A percentile compares a stretch with the other conserved stretches of the same genome.
Conservation (phyloP, 768 basidiomycete genomes). For the Fibroporia radiculosa region DNA sequence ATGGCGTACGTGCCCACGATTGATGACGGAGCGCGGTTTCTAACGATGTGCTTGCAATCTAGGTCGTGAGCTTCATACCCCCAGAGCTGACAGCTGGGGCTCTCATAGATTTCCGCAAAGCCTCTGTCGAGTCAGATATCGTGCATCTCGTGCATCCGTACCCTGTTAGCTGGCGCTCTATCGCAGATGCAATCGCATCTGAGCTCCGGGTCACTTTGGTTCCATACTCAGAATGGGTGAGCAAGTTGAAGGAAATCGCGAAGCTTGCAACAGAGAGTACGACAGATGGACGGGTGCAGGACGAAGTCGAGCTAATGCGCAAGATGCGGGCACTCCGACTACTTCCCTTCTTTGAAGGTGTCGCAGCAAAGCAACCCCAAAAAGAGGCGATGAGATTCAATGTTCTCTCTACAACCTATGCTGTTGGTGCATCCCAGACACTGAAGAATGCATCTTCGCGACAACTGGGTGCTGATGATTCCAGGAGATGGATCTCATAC, state of each 20-base stretch:
- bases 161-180: not conserved
- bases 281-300: not conserved
- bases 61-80: not conserved
- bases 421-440: not conserved
- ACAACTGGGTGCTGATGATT: not conserved
- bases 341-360: not conserved
- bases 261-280: not conserved
- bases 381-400: not conserved
- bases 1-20: not conserved
- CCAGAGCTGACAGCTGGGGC: not conserved
- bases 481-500: not conserved
- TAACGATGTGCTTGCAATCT: not conserved
- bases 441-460: not conserved
- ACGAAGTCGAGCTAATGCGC: not conserved
- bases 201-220: not conserved
- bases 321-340: not conserved
- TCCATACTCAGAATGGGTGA: not conserved
- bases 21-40: not conserved
- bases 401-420: not conserved
- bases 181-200: not conserved
- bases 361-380: not conserved
- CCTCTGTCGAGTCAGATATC: conserved; percentile 3
- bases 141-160: conserved; percentile 3
- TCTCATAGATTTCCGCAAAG: not conserved
- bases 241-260: not conserved